These are phyloP conservation scores for Prunus yedoensis DNA, from an alignment of 331 rosid genomes.

Conservation along the genomic window DNA sequence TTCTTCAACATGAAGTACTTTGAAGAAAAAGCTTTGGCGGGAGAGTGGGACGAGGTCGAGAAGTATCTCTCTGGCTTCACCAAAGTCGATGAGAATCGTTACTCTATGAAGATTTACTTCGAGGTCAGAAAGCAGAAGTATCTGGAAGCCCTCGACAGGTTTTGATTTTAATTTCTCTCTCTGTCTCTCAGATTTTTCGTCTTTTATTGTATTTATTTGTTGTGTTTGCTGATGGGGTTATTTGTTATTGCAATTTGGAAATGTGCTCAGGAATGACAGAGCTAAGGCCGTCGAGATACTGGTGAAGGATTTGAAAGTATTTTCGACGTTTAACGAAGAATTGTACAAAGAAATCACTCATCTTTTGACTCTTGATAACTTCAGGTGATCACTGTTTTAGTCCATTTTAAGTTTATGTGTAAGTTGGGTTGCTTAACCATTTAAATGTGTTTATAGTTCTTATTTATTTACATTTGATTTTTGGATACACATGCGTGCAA, in stretches of 20 bases:
- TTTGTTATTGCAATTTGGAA: not conserved
- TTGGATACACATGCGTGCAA: not conserved
- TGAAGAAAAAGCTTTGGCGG: constrained; percentile 46
- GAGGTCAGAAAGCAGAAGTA: constrained; percentile 66
- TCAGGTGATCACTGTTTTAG: constrained; percentile 38
- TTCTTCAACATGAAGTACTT: constrained; percentile 56
- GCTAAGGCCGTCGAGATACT: constrained; percentile 52
- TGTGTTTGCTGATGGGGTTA: not conserved
- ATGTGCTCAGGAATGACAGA: constrained; percentile 40
- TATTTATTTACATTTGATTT: not conserved
- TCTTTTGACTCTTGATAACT: constrained; percentile 57
- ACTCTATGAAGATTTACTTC: constrained; percentile 55
- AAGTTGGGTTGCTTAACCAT: not conserved
- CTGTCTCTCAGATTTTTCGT: not conserved
- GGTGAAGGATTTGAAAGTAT: constrained; percentile 52
- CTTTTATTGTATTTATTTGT: not conserved
- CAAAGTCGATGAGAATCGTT: constrained; percentile 48
- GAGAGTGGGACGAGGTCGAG: constrained; percentile 63
- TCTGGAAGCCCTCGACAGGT: constrained; percentile 63
- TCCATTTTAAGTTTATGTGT: not conserved
- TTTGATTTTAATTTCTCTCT: not conserved
- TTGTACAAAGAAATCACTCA: constrained; percentile 52
- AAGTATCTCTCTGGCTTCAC: constrained; percentile 55
- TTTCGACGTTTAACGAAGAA: constrained; percentile 41
- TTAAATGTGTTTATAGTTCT: not conserved